phyloP scores from a whole-genome alignment of 2,329 filamentous ascomycete genomes.

The Clarireedia paspali region DNA sequence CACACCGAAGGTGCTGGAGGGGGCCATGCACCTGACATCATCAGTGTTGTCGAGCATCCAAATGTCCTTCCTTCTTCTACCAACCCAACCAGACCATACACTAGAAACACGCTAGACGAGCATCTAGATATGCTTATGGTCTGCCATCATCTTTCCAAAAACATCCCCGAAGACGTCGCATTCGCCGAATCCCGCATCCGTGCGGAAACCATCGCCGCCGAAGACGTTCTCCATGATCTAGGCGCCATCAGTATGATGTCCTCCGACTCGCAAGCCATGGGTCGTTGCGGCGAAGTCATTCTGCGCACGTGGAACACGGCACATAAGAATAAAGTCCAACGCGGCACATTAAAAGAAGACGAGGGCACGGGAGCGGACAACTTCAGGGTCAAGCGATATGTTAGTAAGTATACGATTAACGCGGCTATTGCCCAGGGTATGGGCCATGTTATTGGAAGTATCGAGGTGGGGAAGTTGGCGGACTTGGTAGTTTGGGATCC shows the following conservation, averaged over 20 bases:
- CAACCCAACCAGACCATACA: conserved; percentile 87
- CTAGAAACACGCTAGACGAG: conserved; percentile 86
- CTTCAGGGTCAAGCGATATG: conserved; percentile 83
- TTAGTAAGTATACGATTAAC: conserved; percentile 96
- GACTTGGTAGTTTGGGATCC: conserved; percentile 86
- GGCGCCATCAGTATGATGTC: conserved; percentile 98
- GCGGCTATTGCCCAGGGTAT: conserved; percentile 88
- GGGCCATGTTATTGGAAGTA: conserved; percentile 73
- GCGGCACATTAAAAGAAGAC: conserved; percentile 71
- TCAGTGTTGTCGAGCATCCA: conserved; percentile 78
- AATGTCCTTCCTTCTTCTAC: conserved; percentile 89
- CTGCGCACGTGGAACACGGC: conserved; percentile 94
- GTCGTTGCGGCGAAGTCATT: conserved; percentile 88
- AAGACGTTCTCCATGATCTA: conserved; percentile 90
- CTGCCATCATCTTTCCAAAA: conserved; percentile 85
- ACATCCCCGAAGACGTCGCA: conserved; percentile 92
- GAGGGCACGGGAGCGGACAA: conserved; percentile 76
- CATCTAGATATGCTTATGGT: conserved; percentile 99
- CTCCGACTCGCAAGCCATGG: conserved; percentile 94
- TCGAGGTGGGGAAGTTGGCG: conserved; percentile 84
- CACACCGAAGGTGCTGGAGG: conserved; percentile 94
- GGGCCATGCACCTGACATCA: conserved; percentile 93
- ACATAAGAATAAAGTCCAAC: conserved; percentile 89
- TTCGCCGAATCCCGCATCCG: conserved; percentile 94
- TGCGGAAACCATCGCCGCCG: conserved; percentile 91